Conservation (phyloP, 2,329 filamentous ascomycete species). For the Beauveria medogensis region DNA sequence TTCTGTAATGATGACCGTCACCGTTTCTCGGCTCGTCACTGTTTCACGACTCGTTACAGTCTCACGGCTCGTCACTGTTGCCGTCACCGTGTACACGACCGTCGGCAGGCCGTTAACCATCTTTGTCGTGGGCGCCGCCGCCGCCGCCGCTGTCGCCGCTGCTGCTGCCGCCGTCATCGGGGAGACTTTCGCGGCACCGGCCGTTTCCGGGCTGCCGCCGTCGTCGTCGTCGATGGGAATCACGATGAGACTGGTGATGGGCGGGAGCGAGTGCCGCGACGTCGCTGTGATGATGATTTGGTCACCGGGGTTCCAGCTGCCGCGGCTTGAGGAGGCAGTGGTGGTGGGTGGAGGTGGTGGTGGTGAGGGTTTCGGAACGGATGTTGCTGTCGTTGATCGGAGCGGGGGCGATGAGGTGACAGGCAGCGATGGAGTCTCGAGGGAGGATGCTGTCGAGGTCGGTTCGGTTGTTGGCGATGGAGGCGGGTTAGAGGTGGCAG, state of each 20-base stretch:
- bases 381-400: too few relatives aligned
- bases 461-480: neutral
- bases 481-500: neutral
- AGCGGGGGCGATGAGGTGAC: too few relatives aligned
- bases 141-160: neutral
- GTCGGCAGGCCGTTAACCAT: slow-evolving; percentile 25
- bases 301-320: neutral
- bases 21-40: slow-evolving; percentile 16
- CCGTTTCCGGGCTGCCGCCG: neutral
- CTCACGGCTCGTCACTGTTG: slow-evolving; percentile 20
- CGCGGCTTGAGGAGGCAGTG: neutral
- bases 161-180: neutral
- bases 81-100: slow-evolving; percentile 29
- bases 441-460: neutral
- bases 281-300: slow-evolving; percentile 14
- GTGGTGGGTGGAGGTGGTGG: neutral
- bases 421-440: too few relatives aligned
- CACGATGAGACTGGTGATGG: neutral
- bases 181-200: neutral
- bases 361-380: neutral
- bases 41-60: slow-evolving; percentile 19
- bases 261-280: neutral
- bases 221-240: neutral
- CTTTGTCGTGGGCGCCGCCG: slow-evolving; percentile 14
- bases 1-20: slow-evolving; percentile 18